These are phyloP conservation scores for Calocybe indica DNA, from an alignment of 768 basidiomycete genomes.

Conservation along the genomic window DNA sequence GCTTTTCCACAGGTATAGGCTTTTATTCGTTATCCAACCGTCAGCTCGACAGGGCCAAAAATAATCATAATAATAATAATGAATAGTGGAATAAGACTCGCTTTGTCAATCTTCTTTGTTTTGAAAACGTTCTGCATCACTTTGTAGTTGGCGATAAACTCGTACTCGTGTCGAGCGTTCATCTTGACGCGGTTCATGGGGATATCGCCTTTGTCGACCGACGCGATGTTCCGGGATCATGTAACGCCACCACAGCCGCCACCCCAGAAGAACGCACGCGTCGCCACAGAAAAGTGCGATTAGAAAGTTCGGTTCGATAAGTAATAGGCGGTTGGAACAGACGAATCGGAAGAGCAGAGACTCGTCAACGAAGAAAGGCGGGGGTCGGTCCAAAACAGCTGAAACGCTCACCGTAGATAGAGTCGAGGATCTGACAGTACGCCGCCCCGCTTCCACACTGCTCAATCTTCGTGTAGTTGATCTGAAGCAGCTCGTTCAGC, in stretches of 20 bases:
- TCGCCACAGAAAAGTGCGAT: too few species aligned
- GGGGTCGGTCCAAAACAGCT: constrained; percentile 7
- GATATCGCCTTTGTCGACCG: constrained; percentile 58
- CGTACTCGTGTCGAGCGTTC: constrained; percentile 94
- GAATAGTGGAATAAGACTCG: constrained; percentile 19
- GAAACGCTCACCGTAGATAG: constrained; percentile 71
- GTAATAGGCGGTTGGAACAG: too few species aligned
- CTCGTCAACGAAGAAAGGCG: background rate
- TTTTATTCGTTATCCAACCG: constrained; percentile 18
- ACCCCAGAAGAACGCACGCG: background rate
- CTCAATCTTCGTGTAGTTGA: constrained; percentile 90
- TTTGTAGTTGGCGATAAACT: constrained; percentile 93
- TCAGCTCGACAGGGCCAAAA: background rate
- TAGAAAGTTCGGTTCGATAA: too few species aligned
- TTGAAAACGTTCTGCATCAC: constrained; percentile 92
- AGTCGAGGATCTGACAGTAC: constrained; percentile 94
- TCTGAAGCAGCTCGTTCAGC: constrained; percentile 90
- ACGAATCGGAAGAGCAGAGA: background rate
- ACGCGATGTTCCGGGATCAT: constrained; percentile 3
- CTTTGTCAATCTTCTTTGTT: constrained; percentile 91
- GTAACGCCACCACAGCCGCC: constrained; percentile 2
- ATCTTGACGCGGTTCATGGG: constrained; percentile 94
- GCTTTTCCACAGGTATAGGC: constrained; percentile 93
- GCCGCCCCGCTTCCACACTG: constrained; percentile 89
- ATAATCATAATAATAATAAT: constrained; percentile 1